Evolutionary conservation across 1,284 basidiomycete species (phyloP).

Genomic region (Trichosporon coremiiforme): DNA sequence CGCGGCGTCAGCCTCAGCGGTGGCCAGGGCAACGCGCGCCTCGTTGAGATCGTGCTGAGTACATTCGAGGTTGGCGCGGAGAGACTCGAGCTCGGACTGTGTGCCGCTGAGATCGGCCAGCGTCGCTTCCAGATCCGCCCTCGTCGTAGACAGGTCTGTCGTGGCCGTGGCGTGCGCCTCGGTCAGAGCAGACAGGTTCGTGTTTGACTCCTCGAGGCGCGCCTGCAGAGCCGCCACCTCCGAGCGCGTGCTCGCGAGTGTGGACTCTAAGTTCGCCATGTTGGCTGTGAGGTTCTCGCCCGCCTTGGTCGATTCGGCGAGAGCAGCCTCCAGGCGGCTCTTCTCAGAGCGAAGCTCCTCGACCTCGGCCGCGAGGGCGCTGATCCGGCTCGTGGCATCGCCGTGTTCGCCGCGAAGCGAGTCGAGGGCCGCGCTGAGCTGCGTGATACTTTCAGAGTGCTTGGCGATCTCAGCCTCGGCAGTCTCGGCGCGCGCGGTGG

Average conservation of each 20-base stretch:
- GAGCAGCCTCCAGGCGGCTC: conserved; percentile 17
- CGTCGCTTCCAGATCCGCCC: background rate
- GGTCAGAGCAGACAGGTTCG: background rate
- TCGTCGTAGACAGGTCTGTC: background rate
- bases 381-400: background rate
- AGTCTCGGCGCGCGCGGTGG: conserved; percentile 68
- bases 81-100: background rate
- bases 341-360: conserved; percentile 68
- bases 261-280: background rate
- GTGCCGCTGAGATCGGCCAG: conserved; percentile 11
- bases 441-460: conserved; percentile 3
- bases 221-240: conserved; percentile 20
- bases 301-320: conserved; percentile 10
- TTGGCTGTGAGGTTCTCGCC: conserved; percentile 2
- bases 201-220: conserved; percentile 4
- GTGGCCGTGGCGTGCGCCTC: background rate
- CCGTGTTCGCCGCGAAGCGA: conserved; percentile 7
- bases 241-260: background rate
- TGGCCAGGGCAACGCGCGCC: background rate
- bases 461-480: conserved; percentile 69
- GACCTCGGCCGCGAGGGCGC: background rate
- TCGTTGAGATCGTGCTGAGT: conserved; percentile 16
- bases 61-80: conserved; percentile 6
- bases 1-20: background rate
- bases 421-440: background rate